Conservation (phyloP, 1,284 basidiomycete genomes). For the Irpex rosettiformis region DNA sequence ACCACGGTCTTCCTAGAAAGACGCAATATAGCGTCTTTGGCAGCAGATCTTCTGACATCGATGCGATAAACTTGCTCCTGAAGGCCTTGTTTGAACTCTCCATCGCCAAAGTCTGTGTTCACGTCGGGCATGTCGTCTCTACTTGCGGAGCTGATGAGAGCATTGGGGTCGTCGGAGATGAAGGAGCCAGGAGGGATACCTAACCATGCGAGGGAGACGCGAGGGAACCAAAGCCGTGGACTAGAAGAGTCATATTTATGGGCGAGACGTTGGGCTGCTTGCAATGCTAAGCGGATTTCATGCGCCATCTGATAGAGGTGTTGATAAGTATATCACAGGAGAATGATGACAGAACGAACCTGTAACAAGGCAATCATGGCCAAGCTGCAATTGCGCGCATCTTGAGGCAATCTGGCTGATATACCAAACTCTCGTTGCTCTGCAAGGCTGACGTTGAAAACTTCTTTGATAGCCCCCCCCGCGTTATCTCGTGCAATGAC, state of each 20-base stretch:
- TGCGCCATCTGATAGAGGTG: slow-evolving; percentile 38
- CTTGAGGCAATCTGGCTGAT: slow-evolving; percentile 26
- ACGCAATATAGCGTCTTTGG: slow-evolving; percentile 8
- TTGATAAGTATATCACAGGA: not conserved
- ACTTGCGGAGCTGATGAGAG: not conserved
- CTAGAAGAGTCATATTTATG: slow-evolving; percentile 32
- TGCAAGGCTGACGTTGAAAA: slow-evolving; percentile 33
- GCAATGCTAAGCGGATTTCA: slow-evolving; percentile 35
- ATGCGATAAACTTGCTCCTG: slow-evolving; percentile 21
- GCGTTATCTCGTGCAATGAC: slow-evolving; percentile 29
- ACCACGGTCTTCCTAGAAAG: not conserved
- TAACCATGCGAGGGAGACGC: slow-evolving; percentile 43
- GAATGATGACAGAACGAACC: slow-evolving; percentile 22
- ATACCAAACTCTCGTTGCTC: slow-evolving; percentile 25
- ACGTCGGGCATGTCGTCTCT: not conserved
- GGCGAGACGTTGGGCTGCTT: slow-evolving; percentile 33
- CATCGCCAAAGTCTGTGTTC: slow-evolving; percentile 3
- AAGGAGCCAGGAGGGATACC: slow-evolving; percentile 40
- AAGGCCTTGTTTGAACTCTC: slow-evolving; percentile 13
- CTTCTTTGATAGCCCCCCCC: slow-evolving; percentile 29
- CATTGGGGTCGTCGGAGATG: slow-evolving; percentile 36
- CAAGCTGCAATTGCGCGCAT: slow-evolving; percentile 36
- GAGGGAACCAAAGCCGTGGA: slow-evolving; percentile 43
- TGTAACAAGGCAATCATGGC: slow-evolving; percentile 44
- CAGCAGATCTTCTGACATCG: slow-evolving; percentile 10